Conservation (phyloP, 495 filamentous ascomycete genomes). For the Amphirosellinia nigrospora region DNA sequence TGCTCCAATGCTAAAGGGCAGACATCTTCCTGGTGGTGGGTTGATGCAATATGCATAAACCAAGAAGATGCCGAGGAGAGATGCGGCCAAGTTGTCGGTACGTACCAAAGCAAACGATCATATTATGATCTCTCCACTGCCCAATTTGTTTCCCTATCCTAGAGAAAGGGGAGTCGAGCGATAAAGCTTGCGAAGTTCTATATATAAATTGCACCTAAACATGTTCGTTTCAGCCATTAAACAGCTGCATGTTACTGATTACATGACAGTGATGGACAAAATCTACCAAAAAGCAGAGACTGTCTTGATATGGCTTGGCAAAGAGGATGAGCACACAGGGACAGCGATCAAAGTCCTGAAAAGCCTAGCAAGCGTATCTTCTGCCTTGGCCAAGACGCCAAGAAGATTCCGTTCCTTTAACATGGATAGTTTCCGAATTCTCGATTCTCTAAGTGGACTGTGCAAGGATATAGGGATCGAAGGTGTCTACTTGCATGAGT, state of each 20-base stretch:
- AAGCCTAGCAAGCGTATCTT: not conserved
- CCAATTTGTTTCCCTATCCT: not conserved
- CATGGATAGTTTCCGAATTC: slow-evolving; percentile 1
- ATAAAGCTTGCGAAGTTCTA: not conserved
- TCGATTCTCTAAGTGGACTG: not conserved
- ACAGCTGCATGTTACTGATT: not conserved
- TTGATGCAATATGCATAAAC: slow-evolving; percentile 40
- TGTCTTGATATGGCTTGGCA: slow-evolving; percentile 22
- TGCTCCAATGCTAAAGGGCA: not conserved
- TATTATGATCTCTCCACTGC: not conserved
- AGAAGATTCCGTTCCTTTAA: not conserved
- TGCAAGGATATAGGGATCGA: not conserved
- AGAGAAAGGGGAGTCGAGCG: not conserved
- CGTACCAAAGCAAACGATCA: not conserved
- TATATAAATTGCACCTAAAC: not conserved
- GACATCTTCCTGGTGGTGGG: slow-evolving; percentile 8
- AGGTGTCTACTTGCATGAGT: not conserved
- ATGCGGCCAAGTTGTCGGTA: not conserved
- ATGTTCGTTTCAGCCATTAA: not conserved
- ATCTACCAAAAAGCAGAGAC: slow-evolving; percentile 34
- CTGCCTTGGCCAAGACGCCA: not conserved
- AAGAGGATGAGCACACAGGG: slow-evolving; percentile 8
- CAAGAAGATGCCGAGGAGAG: slow-evolving; percentile 19
- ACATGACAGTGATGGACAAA: slow-evolving; percentile 31
- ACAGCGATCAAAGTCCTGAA: slow-evolving; percentile 15